A percentile compares a stretch with the other conserved stretches of the same genome.
These are phyloP conservation scores for Amorphotheca resinae DNA, from an alignment of 495 filamentous ascomycete species.

Conservation along the genomic window DNA sequence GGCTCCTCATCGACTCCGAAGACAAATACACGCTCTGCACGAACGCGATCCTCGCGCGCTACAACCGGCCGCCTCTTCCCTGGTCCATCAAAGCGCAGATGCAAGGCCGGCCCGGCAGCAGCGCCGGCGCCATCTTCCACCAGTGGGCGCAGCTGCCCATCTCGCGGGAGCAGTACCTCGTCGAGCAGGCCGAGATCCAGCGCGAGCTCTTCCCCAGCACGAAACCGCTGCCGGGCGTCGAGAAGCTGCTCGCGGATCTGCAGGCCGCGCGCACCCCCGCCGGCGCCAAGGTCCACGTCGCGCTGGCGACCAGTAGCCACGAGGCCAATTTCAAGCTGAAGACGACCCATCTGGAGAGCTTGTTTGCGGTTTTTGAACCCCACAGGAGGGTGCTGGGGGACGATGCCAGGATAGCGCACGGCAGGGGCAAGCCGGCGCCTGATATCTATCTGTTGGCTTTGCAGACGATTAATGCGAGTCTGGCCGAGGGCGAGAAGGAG, in stretches of 20 bases:
- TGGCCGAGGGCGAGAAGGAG: constrained; percentile 50
- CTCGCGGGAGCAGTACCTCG: constrained; percentile 45
- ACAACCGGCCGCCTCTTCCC: constrained; percentile 59
- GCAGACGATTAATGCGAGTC: constrained; percentile 63
- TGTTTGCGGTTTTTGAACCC: constrained; percentile 62
- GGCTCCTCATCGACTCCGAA: constrained; percentile 85
- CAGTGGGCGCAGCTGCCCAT: constrained; percentile 87
- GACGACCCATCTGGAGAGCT: constrained; percentile 53
- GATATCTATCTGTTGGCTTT: constrained; percentile 92
- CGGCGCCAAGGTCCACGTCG: constrained; percentile 50
- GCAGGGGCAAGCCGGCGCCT: constrained; percentile 81
- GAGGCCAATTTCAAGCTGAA: constrained; percentile 64
- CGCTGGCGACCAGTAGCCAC: constrained; percentile 74
- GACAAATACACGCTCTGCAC: constrained; percentile 80
- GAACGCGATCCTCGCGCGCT: constrained; percentile 65
- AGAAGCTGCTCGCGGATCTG: constrained; percentile 47
- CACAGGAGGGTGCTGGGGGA: constrained; percentile 71
- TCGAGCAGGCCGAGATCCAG: constrained; percentile 49
- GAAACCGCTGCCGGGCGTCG: constrained; percentile 67
- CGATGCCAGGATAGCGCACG: constrained; percentile 64
- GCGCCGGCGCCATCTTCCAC: constrained; percentile 37
- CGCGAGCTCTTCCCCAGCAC: constrained; percentile 56
- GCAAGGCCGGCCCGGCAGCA: constrained; percentile 77
- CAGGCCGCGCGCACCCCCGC: constrained; percentile 11
- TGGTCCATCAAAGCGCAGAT: constrained; percentile 92